phyloP scores from a whole-genome alignment of 768 basidiomycete species.

The Pleurotus eryngii region DNA sequence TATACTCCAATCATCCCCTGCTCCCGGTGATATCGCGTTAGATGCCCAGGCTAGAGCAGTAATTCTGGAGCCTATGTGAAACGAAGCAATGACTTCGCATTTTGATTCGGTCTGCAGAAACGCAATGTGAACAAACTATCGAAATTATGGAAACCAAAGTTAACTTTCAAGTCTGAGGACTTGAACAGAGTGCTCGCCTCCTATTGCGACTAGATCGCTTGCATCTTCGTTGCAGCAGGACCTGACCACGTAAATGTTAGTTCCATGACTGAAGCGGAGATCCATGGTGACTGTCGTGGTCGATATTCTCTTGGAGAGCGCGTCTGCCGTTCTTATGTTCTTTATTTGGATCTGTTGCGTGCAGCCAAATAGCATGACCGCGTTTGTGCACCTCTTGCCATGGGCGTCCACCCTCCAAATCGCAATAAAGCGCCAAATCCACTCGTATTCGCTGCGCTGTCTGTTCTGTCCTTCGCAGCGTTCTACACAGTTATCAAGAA shows the following conservation, averaged over 20 bases:
- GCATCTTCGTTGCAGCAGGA: slow-evolving; percentile 65
- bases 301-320: neutral
- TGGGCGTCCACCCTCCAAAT: slow-evolving; percentile 9
- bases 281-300: slow-evolving; percentile 40
- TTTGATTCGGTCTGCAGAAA: slow-evolving; percentile 36
- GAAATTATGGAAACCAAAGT: neutral
- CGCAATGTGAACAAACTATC: neutral
- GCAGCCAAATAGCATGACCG: slow-evolving; percentile 1
- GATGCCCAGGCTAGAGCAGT: slow-evolving; percentile 82
- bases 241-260: slow-evolving; percentile 59
- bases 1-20: slow-evolving; percentile 62
- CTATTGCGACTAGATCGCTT: slow-evolving; percentile 67
- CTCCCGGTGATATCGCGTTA: slow-evolving; percentile 60
- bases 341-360: neutral
- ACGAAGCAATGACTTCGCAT: slow-evolving; percentile 57
- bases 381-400: neutral
- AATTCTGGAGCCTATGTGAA: slow-evolving; percentile 67
- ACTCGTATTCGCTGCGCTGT: slow-evolving; percentile 54
- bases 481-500: slow-evolving; percentile 56
- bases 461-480: slow-evolving; percentile 49
- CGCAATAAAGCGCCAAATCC: slow-evolving; percentile 54
- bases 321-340: neutral
- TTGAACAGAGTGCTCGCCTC: slow-evolving; percentile 70
- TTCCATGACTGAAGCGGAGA: slow-evolving; percentile 54
- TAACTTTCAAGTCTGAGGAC: slow-evolving; percentile 59